These are phyloP conservation scores for Sodiomyces alkalinus DNA, from an alignment of 2,329 filamentous ascomycete species.

Conservation along the genomic window DNA sequence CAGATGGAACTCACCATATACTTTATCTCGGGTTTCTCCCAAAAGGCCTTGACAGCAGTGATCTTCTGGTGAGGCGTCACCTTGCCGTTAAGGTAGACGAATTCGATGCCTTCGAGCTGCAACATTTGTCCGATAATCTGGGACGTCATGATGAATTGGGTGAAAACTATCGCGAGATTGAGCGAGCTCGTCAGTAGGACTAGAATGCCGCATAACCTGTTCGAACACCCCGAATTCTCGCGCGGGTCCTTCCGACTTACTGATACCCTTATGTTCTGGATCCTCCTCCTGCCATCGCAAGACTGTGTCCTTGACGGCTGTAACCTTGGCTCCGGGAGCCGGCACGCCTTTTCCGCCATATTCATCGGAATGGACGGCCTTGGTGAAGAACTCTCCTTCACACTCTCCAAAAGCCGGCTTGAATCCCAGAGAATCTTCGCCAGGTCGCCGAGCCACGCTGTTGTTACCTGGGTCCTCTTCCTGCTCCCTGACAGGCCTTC, in stretches of 20 bases:
- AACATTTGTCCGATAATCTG: constrained; percentile 22
- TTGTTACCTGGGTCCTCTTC: too few species aligned
- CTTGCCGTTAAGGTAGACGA: constrained; percentile 21
- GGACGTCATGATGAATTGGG: constrained; percentile 16
- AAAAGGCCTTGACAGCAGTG: constrained; percentile 11
- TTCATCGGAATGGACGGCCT: constrained; percentile 5
- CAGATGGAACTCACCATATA: constrained; percentile 19
- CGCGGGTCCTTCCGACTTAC: constrained; percentile 11
- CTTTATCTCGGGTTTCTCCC: constrained; percentile 4
- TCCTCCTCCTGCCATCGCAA: constrained; percentile 14
- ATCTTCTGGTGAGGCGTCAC: constrained; percentile 7
- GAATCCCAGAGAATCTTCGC: constrained; percentile 10
- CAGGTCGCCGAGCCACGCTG: constrained; percentile 8
- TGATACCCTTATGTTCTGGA: constrained; percentile 23
- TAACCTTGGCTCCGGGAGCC: constrained; percentile 16
- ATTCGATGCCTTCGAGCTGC: constrained; percentile 12
- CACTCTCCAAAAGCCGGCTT: constrained; percentile 3
- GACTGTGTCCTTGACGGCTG: constrained; percentile 15
- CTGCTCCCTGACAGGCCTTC: too few species aligned
- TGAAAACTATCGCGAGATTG: constrained; percentile 21
- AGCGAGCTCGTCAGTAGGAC: fast-evolving
- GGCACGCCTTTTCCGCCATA: neutral
- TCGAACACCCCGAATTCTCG: neutral
- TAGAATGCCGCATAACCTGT: neutral
- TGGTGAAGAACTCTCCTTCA: constrained; percentile 10